These are phyloP conservation scores for Drechmeria coniospora DNA, from an alignment of 2,329 filamentous ascomycete genomes.

Conservation along the genomic window DNA sequence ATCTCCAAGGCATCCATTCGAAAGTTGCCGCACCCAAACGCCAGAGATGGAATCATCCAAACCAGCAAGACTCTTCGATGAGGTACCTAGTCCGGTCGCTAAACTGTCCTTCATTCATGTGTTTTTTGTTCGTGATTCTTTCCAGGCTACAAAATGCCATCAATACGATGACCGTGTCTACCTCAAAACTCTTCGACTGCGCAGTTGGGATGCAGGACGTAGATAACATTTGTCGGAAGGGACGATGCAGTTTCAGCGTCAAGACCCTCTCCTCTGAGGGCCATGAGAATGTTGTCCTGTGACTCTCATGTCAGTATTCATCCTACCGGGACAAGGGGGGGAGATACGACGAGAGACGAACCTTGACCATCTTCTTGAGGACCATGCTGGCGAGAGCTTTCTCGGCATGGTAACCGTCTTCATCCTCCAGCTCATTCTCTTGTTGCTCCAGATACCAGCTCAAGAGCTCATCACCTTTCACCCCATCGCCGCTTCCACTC, in stretches of 20 bases:
- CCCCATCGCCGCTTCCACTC: slow-evolving; percentile 57
- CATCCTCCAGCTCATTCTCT: slow-evolving; percentile 64
- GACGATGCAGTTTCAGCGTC: slow-evolving; percentile 30
- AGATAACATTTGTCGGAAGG: slow-evolving; percentile 38
- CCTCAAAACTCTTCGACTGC: slow-evolving; percentile 50
- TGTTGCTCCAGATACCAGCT: slow-evolving; percentile 88
- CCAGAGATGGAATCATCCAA: no score
- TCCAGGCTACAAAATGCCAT: no score
- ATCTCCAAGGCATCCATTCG: no score
- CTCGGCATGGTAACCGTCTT: slow-evolving; percentile 71
- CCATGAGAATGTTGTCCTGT: slow-evolving; percentile 78
- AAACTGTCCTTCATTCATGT: no score
- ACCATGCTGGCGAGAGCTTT: slow-evolving; percentile 65
- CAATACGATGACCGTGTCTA: no score
- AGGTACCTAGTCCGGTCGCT: no score
- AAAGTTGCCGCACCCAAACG: no score
- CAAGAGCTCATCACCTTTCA: slow-evolving; percentile 67
- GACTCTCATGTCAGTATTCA: slow-evolving; percentile 23
- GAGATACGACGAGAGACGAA: slow-evolving; percentile 32
- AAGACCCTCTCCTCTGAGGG: slow-evolving; percentile 50
- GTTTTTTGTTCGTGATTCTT: no score
- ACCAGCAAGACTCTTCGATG: no score
- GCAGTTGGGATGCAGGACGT: slow-evolving; percentile 89
- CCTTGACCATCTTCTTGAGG: slow-evolving; percentile 90
- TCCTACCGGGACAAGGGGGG: not conserved